Evolutionary conservation across 768 basidiomycete species (phyloP), one percentile per base, ranked within the genome.

Genomic region (Pulveroboletus sp.): DNA sequence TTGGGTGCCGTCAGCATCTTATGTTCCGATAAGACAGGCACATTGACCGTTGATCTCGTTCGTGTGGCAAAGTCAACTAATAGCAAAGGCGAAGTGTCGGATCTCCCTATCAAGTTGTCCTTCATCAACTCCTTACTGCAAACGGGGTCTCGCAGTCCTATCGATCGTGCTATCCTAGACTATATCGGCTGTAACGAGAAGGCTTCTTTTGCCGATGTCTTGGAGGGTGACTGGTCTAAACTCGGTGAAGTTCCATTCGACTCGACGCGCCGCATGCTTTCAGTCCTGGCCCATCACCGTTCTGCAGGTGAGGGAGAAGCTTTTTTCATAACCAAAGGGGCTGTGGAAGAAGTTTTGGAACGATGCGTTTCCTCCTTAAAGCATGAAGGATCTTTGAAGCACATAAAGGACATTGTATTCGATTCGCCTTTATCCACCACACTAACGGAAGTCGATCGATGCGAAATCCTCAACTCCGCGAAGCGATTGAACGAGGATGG

Each of bases 11-110:
- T 85, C 23, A 70, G 67, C 46, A 59, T 75, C 42, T 61, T 76
- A 45, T 84, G 82, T 61, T 81, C 79, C 20, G 83, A 85, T 63
- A 84, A 84, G 63, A 85, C 83, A 1, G 83, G 83, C 22, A 85
- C 83, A 14, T 61, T 80, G 26, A 80, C 79, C 9, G 64, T 62
- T 32, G 66, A 67, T 51, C 56, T 57, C 17, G 65, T 69, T 65
- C 74, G 76, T 45, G 69, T 47, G 64, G 72, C 53, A 44, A 67
- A 53, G 59, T 68, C 55, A 47, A 54, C 67, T 4, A 44, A 63
- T 19, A 23, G 19, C 32, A 43, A 37, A 35, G 62, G 64, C 36
- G 61, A 60, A 49, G 20, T 45, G 13, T 60, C 64, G 2, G 58
- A 53, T 23, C 57, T 64, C 36, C 67, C 62, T 5, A 47, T 58